Evolutionary conservation across 1,139 yeast genomes (phyloP).

Genomic region (Hemisphaericaspora lyxosophila): DNA sequence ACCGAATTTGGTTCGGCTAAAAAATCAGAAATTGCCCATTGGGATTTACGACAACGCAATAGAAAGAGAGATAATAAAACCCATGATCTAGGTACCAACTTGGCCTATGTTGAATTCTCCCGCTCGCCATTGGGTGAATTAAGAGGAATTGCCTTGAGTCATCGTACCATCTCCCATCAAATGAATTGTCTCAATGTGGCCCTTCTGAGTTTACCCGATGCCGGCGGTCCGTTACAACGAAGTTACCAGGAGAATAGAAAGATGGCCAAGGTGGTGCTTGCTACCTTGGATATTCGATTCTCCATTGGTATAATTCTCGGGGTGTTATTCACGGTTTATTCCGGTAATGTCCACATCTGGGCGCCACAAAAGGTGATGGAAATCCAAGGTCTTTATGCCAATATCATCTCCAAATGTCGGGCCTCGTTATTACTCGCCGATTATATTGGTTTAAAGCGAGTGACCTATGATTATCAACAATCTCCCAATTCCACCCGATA

Average conservation of each 20-base stretch:
- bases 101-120: constrained; percentile 92
- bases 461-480: constrained; percentile 88
- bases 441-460: constrained; percentile 87
- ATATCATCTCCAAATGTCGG: constrained; percentile 65
- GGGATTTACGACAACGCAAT: constrained; percentile 24
- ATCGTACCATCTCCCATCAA: constrained; percentile 83
- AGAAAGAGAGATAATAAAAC: constrained; percentile 30
- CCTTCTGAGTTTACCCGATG: constrained; percentile 60
- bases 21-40: constrained; percentile 35
- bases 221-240: constrained; percentile 39
- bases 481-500: constrained; percentile 84
- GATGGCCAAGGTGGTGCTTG: constrained; percentile 47
- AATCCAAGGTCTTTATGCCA: constrained; percentile 85
- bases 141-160: constrained; percentile 91
- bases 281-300: constrained; percentile 81
- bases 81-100: constrained; percentile 44
- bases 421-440: constrained; percentile 81
- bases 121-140: constrained; percentile 89
- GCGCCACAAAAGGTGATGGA: constrained; percentile 75
- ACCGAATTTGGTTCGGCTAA: constrained; percentile 79
- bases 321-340: constrained; percentile 72
- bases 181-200: constrained; percentile 75
- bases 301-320: constrained; percentile 88
- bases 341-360: constrained; percentile 84
- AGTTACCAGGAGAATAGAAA: constrained; percentile 28